Evolutionary conservation across 495 filamentous ascomycete genomes (phyloP).

Genomic region (Jackrogersella multiformis): DNA sequence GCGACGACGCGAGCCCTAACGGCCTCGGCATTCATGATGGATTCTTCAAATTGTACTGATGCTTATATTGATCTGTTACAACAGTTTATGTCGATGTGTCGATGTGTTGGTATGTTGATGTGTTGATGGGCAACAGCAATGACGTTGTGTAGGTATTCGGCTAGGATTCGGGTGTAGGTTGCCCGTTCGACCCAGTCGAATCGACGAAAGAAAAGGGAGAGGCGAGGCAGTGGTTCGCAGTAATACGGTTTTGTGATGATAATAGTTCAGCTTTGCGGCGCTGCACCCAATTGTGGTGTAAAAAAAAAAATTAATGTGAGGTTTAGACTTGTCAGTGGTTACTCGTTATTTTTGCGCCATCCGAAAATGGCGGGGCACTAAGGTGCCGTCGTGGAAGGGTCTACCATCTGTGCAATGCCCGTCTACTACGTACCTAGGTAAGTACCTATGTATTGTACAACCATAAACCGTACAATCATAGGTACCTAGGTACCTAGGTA

Average conservation of each 20-base stretch:
- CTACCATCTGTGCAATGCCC: neutral
- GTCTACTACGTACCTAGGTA: too few relatives aligned
- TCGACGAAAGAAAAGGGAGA: slow-evolving; percentile 10
- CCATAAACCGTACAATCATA: too few relatives aligned
- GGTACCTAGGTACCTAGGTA: neutral
- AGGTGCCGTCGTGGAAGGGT: slow-evolving; percentile 10
- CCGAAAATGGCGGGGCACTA: slow-evolving; percentile 41
- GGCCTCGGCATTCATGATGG: slow-evolving; percentile 83
- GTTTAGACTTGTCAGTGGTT: slow-evolving; percentile 31
- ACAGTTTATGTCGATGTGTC: slow-evolving; percentile 10
- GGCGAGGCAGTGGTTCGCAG: slow-evolving; percentile 17
- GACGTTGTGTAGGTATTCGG: slow-evolving; percentile 23
- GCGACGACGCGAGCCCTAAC: slow-evolving; percentile 88
- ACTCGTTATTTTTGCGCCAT: slow-evolving; percentile 43
- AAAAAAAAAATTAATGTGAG: slow-evolving; percentile 37
- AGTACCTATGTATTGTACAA: too few relatives aligned
- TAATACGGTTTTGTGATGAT: slow-evolving; percentile 37
- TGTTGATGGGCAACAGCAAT: slow-evolving; percentile 2
- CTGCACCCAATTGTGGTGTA: slow-evolving; percentile 42
- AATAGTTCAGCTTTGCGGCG: slow-evolving; percentile 30
- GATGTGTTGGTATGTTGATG: neutral
- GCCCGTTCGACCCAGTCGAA: slow-evolving; percentile 33
- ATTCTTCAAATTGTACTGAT: slow-evolving; percentile 23
- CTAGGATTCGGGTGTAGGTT: slow-evolving; percentile 22
- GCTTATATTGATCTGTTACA: neutral